Percentiles rank a stretch among this genome's conserved stretches.
phyloP scores from a whole-genome alignment of 2,329 filamentous ascomycete genomes.

The Chrysoporthe puriensis region DNA sequence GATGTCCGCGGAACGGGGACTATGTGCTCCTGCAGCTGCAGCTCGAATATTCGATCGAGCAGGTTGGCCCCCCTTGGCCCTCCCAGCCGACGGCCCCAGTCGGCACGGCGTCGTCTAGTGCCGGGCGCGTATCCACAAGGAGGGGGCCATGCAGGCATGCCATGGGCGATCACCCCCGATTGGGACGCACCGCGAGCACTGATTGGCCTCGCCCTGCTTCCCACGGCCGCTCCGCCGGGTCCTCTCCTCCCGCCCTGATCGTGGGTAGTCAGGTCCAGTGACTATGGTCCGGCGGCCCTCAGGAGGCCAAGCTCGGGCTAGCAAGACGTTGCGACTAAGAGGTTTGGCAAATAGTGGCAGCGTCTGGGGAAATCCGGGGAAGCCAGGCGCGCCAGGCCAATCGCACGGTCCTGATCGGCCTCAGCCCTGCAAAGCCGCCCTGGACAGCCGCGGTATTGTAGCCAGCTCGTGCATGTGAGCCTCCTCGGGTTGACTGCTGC shows the following conservation, averaged over 20 bases:
- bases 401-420: background rate
- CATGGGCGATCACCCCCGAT: background rate
- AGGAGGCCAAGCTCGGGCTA: background rate
- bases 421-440: background rate
- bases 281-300: background rate
- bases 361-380: background rate
- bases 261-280: constrained; percentile 3
- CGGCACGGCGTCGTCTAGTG: constrained; percentile 11
- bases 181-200: background rate
- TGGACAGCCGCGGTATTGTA: constrained; percentile 5
- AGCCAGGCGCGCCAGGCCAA: background rate
- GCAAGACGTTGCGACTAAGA: background rate
- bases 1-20: constrained; percentile 4
- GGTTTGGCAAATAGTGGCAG: background rate
- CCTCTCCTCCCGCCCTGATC: background rate
- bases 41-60: background rate
- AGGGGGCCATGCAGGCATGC: background rate
- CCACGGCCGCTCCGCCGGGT: background rate
- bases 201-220: background rate
- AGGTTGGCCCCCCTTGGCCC: background rate
- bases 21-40: background rate
- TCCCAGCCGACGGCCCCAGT: background rate
- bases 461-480: background rate
- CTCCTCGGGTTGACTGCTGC: background rate
- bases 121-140: constrained; percentile 9